Evolutionary conservation across 2,329 filamentous ascomycete genomes (phyloP).

Genomic region (Trichoderma sp.): DNA sequence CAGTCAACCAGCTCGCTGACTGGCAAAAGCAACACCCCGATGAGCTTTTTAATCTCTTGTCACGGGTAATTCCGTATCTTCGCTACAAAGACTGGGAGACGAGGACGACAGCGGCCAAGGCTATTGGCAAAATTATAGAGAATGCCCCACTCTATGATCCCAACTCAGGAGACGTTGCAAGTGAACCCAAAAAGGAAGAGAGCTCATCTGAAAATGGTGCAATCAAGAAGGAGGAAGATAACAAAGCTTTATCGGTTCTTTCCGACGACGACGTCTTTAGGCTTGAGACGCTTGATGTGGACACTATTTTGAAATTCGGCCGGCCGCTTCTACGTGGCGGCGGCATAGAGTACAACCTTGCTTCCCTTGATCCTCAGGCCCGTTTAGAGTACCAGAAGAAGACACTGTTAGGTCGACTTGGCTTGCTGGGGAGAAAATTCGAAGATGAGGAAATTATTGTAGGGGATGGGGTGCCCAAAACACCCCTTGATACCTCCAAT

Average conservation of each 20-base stretch:
- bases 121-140: constrained; percentile 89
- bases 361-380: constrained; percentile 77
- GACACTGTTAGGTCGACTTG: constrained; percentile 78
- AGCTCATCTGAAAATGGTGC: constrained; percentile 42
- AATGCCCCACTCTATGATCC: constrained; percentile 89
- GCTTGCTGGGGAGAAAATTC: constrained; percentile 80
- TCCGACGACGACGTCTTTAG: constrained; percentile 66
- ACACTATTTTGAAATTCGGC: constrained; percentile 78
- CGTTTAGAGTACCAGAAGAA: constrained; percentile 88
- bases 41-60: constrained; percentile 93
- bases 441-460: constrained; percentile 78
- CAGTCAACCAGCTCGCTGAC: constrained; percentile 93
- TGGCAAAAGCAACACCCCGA: constrained; percentile 98
- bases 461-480: constrained; percentile 52
- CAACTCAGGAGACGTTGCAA: constrained; percentile 69
- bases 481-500: constrained; percentile 49
- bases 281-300: constrained; percentile 76
- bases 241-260: constrained; percentile 50
- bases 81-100: constrained; percentile 98
- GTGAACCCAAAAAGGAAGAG: constrained; percentile 49
- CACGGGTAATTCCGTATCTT: constrained; percentile 91
- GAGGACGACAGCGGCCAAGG: constrained; percentile 87
- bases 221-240: constrained; percentile 68
- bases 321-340: constrained; percentile 83
- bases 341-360: constrained; percentile 82